Percentiles rank a stretch among this genome's conserved stretches.
phyloP scores from a whole-genome alignment of 805 yeast genomes.

The Wickerhamomyces silvicola region DNA sequence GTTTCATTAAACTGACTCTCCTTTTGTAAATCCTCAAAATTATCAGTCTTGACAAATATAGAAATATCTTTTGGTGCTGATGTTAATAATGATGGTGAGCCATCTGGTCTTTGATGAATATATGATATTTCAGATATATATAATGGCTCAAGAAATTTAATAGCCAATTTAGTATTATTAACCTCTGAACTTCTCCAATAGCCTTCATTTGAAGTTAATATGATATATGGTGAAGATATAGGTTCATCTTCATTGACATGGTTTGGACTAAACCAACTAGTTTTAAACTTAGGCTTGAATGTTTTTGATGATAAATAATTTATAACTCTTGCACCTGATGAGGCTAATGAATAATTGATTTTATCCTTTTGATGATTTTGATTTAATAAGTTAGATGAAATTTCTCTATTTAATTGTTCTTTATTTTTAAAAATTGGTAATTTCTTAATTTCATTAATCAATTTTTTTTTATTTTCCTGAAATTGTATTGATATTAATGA shows the following conservation, averaged over 20 bases:
- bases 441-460: slow-evolving; percentile 17
- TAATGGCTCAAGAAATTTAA: slow-evolving; percentile 32
- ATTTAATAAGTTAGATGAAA: not conserved
- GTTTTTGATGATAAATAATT: slow-evolving; percentile 30
- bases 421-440: not conserved
- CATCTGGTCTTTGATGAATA: slow-evolving; percentile 30
- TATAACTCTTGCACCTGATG: slow-evolving; percentile 31
- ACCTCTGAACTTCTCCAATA: slow-evolving; percentile 19
- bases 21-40: not conserved
- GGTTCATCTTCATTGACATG: not conserved
- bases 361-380: slow-evolving; percentile 16
- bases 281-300: slow-evolving; percentile 17
- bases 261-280: not conserved
- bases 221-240: slow-evolving; percentile 17
- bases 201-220: slow-evolving; percentile 14
- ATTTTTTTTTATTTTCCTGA: slow-evolving; percentile 16
- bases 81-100: slow-evolving; percentile 28
- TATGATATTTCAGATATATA: slow-evolving; percentile 30
- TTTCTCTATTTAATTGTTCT: no score
- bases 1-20: slow-evolving; percentile 4
- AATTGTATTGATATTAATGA: slow-evolving; percentile 15
- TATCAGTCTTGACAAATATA: slow-evolving; percentile 22
- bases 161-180: slow-evolving; percentile 22
- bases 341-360: slow-evolving; percentile 27
- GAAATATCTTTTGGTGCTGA: slow-evolving; percentile 33